phyloP scores from a whole-genome alignment of 768 basidiomycete genomes.

The Exidia glandulosa region DNA sequence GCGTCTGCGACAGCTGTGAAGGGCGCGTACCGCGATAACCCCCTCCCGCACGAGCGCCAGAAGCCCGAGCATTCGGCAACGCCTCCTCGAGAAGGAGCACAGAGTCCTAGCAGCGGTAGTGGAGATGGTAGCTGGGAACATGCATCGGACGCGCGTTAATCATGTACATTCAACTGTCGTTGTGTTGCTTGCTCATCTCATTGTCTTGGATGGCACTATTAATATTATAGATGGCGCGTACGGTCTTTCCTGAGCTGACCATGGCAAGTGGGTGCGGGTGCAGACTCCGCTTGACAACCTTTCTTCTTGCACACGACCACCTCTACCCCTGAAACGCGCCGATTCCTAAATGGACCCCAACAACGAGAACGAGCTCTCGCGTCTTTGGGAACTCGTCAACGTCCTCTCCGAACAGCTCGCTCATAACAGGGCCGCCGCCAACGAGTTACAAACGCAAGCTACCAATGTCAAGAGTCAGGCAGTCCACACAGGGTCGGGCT shows the following conservation, averaged over 20 bases:
- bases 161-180: background rate
- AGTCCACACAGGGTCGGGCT: constrained; percentile 82
- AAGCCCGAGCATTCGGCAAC: constrained; percentile 1
- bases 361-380: constrained; percentile 13
- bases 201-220: background rate
- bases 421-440: constrained; percentile 63
- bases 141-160: background rate
- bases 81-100: constrained; percentile 7
- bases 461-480: constrained; percentile 70
- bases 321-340: background rate
- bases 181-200: background rate
- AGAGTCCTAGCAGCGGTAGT: constrained; percentile 34
- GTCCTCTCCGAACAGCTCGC: constrained; percentile 79
- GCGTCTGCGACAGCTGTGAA: constrained; percentile 17
- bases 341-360: background rate
- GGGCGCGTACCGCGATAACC: constrained; percentile 43
- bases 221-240: too few relatives aligned
- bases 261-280: too few relatives aligned
- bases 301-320: background rate
- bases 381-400: constrained; percentile 40
- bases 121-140: constrained; percentile 67
- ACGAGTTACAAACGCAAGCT: constrained; percentile 59
- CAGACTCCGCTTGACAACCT: too few relatives aligned
- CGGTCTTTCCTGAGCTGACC: too few relatives aligned
- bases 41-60: constrained; percentile 17